Evolutionary conservation across 306 rosid genomes (phyloP).

Genomic region (Cucurbita ficifolia): DNA sequence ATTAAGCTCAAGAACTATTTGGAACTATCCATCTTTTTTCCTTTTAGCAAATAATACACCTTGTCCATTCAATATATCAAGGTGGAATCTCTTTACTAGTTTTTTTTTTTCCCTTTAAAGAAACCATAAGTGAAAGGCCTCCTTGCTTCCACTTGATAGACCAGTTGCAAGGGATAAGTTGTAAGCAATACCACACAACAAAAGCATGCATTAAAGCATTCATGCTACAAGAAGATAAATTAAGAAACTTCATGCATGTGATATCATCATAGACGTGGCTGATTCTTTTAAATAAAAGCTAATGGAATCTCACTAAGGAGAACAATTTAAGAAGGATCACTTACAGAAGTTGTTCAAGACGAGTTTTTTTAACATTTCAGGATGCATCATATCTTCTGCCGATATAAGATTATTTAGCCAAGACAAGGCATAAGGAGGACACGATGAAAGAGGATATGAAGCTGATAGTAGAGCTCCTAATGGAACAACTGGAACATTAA

Average conservation of each 20-base stretch:
- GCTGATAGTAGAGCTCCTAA: constrained; percentile 75
- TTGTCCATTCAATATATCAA: background rate
- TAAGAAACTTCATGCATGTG: background rate
- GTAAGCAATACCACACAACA: background rate
- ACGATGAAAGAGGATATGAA: constrained; percentile 76
- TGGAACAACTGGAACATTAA: constrained; percentile 88
- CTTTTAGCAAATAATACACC: background rate
- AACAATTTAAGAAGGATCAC: constrained; percentile 8
- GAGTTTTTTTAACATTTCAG: constrained; percentile 66
- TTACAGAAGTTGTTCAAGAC: constrained; percentile 90
- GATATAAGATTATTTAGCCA: constrained; percentile 83
- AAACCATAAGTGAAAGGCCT: background rate
- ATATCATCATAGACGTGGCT: background rate
- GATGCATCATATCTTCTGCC: constrained; percentile 93
- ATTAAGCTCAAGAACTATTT: background rate
- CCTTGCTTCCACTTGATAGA: background rate
- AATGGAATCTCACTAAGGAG: background rate
- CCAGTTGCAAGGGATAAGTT: background rate
- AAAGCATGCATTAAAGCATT: background rate
- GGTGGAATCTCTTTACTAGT: background rate
- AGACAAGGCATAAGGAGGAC: constrained; percentile 62
- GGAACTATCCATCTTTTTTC: background rate
- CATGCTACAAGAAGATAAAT: background rate
- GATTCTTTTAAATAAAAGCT: background rate
- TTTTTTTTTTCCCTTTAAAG: too few relatives aligned